A percentile compares a stretch with the other conserved stretches of the same genome.
Conservation (phyloP, 495 filamentous ascomycete genomes). For the Pyrenula massariospora region DNA sequence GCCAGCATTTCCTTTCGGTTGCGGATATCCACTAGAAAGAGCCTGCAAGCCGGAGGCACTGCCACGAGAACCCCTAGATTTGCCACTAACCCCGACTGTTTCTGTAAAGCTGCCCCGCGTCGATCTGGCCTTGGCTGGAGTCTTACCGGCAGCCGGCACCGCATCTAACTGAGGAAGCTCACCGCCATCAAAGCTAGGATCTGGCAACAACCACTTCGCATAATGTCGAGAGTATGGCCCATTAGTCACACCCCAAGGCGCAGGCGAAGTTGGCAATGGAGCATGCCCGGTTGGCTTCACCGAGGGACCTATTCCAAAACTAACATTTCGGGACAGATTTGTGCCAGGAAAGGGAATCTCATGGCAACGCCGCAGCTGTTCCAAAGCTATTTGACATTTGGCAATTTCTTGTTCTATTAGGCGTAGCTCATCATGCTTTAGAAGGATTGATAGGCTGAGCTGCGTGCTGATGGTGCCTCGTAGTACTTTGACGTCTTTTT, state of each 20-base stretch:
- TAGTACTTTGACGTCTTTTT: conserved; percentile 27
- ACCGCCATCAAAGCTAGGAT: conserved; percentile 73
- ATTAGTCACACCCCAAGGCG: conserved; percentile 80
- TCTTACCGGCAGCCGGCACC: conserved; percentile 19
- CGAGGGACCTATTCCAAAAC: conserved; percentile 57
- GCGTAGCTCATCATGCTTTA: conserved; percentile 89
- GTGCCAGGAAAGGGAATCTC: conserved; percentile 77
- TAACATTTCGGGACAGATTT: conserved; percentile 50
- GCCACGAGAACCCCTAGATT: conserved; percentile 51
- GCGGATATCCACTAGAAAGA: conserved; percentile 59
- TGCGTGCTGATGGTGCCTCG: conserved; percentile 71
- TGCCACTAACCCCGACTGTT: conserved; percentile 37
- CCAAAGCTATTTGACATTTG: conserved; percentile 89
- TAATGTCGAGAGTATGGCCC: conserved; percentile 93
- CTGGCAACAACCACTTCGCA: conserved; percentile 82
- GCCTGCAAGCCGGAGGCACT: conserved; percentile 50
- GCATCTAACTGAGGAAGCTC: conserved; percentile 18
- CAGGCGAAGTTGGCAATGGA: conserved; percentile 47
- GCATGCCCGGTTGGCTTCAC: conserved; percentile 45
- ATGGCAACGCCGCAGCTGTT: conserved; percentile 85
- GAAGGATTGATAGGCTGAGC: conserved; percentile 78
- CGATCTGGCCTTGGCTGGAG: conserved; percentile 32
- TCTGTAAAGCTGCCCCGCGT: conserved; percentile 65
- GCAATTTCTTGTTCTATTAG: conserved; percentile 93
- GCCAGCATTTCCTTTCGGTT: conserved; percentile 52